A percentile compares a stretch with the other conserved stretches of the same genome.
Conservation (phyloP, 768 basidiomycete species). For the Podaxis mareebaensis region DNA sequence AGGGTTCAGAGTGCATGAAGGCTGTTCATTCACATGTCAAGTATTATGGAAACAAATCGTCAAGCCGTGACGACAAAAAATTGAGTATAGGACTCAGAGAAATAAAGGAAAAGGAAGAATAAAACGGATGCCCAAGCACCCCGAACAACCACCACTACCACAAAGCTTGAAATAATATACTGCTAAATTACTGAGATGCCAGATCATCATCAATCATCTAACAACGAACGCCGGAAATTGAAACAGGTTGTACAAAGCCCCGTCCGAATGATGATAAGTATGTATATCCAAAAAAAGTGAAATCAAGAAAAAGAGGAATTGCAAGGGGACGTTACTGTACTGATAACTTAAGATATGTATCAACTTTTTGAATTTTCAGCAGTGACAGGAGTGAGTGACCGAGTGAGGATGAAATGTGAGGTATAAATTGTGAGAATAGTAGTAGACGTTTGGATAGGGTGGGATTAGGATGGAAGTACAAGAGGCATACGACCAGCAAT, state of each 20-base stretch:
- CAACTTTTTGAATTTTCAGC: neutral
- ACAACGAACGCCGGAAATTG: neutral
- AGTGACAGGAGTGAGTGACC: neutral
- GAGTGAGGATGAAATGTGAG: neutral
- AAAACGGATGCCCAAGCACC: too few relatives aligned
- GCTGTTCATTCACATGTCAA: neutral
- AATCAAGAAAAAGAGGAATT: neutral
- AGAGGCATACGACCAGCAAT: neutral
- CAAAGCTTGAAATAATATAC: neutral
- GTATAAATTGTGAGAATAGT: neutral
- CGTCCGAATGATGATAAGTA: neutral
- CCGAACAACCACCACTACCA: neutral
- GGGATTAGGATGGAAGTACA: neutral
- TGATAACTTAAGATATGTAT: slow-evolving; percentile 2
- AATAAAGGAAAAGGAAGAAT: neutral
- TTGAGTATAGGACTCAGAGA: neutral
- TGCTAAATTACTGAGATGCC: neutral
- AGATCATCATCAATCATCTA: slow-evolving; percentile 5
- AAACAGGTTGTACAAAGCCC: neutral
- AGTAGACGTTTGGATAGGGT: neutral
- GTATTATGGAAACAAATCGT: neutral
- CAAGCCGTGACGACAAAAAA: neutral
- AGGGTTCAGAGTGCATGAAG: too few relatives aligned
- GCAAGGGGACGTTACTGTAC: slow-evolving; percentile 5
- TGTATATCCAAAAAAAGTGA: neutral